Evolutionary conservation across 192 early-diverging fungal species (phyloP).

Genomic region (Paraglomus occultum): DNA sequence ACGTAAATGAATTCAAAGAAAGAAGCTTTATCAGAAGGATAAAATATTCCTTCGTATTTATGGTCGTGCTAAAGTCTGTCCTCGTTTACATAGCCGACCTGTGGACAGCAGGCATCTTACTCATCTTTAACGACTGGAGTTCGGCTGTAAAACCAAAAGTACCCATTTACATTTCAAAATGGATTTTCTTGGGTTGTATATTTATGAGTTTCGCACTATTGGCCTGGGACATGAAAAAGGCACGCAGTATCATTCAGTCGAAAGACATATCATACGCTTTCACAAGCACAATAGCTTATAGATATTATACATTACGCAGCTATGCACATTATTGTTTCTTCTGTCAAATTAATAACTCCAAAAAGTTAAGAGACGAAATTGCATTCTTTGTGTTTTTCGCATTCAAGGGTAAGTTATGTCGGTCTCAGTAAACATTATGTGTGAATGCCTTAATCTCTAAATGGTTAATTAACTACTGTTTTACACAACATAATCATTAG

Average conservation of each 20-base stretch:
- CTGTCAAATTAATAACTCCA: conserved; percentile 62
- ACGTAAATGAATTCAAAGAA: conserved; percentile 71
- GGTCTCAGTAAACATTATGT: background rate
- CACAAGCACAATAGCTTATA: conserved; percentile 71
- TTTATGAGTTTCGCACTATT: conserved; percentile 67
- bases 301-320: conserved; percentile 69
- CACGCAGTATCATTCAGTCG: conserved; percentile 57
- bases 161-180: conserved; percentile 47
- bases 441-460: background rate
- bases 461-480: background rate
- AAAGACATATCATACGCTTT: conserved; percentile 77
- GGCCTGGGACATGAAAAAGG: conserved; percentile 67
- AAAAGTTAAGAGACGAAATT: conserved; percentile 60
- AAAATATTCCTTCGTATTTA: conserved; percentile 56
- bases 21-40: conserved; percentile 42
- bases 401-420: conserved; percentile 61
- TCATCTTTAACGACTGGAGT: conserved; percentile 41
- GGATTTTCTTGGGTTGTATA: conserved; percentile 62
- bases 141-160: conserved; percentile 40
- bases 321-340: conserved; percentile 87
- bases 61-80: conserved; percentile 66
- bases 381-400: conserved; percentile 87
- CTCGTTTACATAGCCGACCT: conserved; percentile 81
- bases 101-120: conserved; percentile 66
- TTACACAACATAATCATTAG: conserved; percentile 34